Conservation (phyloP, 176 grass and related monocot species). For the Typha latifolia region DNA sequence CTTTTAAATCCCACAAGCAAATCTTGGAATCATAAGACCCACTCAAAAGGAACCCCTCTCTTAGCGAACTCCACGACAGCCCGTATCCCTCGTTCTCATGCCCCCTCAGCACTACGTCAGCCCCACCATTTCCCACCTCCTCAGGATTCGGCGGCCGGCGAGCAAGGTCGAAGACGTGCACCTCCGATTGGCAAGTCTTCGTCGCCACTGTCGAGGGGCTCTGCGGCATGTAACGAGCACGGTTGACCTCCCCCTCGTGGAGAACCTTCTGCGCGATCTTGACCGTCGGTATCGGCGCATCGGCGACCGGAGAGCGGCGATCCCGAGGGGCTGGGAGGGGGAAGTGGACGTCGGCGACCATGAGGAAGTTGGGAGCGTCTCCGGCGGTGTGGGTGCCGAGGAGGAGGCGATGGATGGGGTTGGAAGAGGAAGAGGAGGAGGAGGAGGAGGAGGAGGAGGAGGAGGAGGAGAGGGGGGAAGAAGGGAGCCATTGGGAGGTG, state of each 20-base stretch:
- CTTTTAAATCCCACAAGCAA: constrained; percentile 75
- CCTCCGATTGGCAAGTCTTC: constrained; percentile 64
- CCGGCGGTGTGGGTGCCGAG: constrained; percentile 80
- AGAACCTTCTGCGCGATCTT: constrained; percentile 34
- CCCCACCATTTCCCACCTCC: constrained; percentile 11
- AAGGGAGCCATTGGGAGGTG: constrained; percentile 73
- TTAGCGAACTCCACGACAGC: constrained; percentile 61
- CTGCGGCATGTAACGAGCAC: constrained; percentile 81
- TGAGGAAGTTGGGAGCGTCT: constrained; percentile 46
- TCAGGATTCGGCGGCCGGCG: background rate
- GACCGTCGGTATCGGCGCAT: constrained; percentile 32
- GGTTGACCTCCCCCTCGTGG: constrained; percentile 84
- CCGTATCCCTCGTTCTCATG: constrained; percentile 82
- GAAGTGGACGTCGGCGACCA: constrained; percentile 46
- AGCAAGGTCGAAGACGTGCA: constrained; percentile 63
- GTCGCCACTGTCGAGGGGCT: constrained; percentile 48
- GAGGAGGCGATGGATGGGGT: constrained; percentile 37
- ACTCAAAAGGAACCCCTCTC: constrained; percentile 71
- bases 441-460: background rate
- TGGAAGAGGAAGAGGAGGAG: too few relatives aligned
- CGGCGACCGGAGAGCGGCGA: constrained; percentile 10
- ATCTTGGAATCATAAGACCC: constrained; percentile 94
- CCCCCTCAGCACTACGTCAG: constrained; percentile 58
- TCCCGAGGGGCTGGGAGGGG: constrained; percentile 34
- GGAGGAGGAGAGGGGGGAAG: constrained; percentile 10